phyloP scores from a whole-genome alignment of 139 green algal species.

The Gonium pectorale region DNA sequence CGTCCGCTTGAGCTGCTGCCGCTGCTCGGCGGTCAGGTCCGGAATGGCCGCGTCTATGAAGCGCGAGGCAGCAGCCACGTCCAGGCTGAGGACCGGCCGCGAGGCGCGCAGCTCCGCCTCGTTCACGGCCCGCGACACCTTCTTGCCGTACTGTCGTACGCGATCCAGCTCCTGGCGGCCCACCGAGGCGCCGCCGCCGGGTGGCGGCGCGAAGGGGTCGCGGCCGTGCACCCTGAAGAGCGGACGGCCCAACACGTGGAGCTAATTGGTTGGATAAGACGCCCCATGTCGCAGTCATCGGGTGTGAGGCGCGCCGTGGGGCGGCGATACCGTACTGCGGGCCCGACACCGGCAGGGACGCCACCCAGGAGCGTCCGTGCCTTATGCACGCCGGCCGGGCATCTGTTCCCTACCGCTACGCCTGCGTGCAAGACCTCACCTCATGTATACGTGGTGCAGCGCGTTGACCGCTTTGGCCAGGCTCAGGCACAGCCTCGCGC shows the following conservation, averaged over 20 bases:
- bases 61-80: slow-evolving; percentile 69
- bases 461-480: slow-evolving; percentile 20
- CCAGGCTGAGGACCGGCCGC: slow-evolving; percentile 44
- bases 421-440: too few species aligned
- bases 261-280: too few species aligned
- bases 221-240: slow-evolving; percentile 18
- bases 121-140: slow-evolving; percentile 45
- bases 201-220: slow-evolving; percentile 17
- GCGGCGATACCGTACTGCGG: too few species aligned
- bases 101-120: slow-evolving; percentile 47
- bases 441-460: slow-evolving; percentile 30
- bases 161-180: slow-evolving; percentile 52
- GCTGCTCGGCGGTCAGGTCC: slow-evolving; percentile 61
- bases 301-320: too few species aligned
- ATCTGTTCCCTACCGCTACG: too few species aligned
- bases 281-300: too few species aligned
- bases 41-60: slow-evolving; percentile 74
- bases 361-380: too few species aligned
- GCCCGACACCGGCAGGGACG: too few species aligned
- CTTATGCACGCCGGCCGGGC: too few species aligned
- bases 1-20: slow-evolving; percentile 3
- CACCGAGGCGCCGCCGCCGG: background rate
- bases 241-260: too few species aligned
- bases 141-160: slow-evolving; percentile 64
- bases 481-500: slow-evolving; percentile 1